These are phyloP conservation scores for Colletotrichum endophyticum DNA, from an alignment of 2,329 filamentous ascomycete genomes.

Conservation along the genomic window DNA sequence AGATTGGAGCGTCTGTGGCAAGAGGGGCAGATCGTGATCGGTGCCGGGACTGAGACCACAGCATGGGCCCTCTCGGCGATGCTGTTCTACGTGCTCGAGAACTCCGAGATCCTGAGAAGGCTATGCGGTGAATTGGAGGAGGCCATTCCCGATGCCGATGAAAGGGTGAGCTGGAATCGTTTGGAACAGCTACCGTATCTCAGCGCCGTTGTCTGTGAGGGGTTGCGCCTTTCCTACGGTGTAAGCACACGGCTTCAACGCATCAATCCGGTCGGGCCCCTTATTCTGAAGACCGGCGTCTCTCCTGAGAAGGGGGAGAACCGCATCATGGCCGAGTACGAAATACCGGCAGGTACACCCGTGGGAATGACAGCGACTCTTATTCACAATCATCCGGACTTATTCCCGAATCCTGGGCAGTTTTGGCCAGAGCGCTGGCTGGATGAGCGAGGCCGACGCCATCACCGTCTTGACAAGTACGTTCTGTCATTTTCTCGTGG, in stretches of 20 bases:
- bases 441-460: not conserved
- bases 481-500: not conserved
- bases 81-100: not conserved
- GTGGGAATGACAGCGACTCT: slow-evolving; percentile 39
- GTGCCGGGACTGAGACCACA: not conserved
- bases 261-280: slow-evolving; percentile 36
- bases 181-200: slow-evolving; percentile 35
- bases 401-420: slow-evolving; percentile 25
- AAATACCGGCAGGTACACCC: slow-evolving; percentile 34
- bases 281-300: slow-evolving; percentile 36
- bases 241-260: not conserved
- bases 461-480: not conserved
- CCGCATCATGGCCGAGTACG: slow-evolving; percentile 29
- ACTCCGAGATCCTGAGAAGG: not conserved
- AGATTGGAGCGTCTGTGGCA: not conserved
- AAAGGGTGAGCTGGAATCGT: not conserved
- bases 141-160: not conserved
- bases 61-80: not conserved
- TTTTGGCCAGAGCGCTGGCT: slow-evolving; percentile 32
- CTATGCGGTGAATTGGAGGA: not conserved
- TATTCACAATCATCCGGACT: slow-evolving; percentile 25
- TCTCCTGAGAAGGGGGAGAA: slow-evolving; percentile 15
- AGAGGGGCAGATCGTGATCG: not conserved
- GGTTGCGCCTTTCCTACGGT: not conserved
- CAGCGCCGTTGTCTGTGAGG: slow-evolving; percentile 39